phyloP scores from a whole-genome alignment of 2,329 filamentous ascomycete genomes.

The Calonectria leucothoes region DNA sequence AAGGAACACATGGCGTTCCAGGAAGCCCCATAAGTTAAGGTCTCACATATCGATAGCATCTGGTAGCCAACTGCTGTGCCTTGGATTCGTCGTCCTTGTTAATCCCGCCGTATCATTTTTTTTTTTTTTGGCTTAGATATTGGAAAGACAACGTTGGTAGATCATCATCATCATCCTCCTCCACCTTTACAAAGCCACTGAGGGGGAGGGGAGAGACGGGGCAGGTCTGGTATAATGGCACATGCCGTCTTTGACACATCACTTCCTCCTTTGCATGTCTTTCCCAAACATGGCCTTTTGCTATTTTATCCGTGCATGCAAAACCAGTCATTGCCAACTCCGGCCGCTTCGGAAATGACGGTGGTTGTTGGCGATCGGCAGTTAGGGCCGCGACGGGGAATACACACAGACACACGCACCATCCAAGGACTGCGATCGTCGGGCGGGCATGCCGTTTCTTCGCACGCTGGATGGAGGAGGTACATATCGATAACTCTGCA shows the following conservation, averaged over 20 bases:
- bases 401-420: constrained; percentile 7
- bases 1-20: constrained; percentile 7
- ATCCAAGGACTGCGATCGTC: constrained; percentile 9
- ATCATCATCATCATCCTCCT: no score
- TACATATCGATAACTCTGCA: background rate
- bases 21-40: constrained; percentile 16
- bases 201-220: no score
- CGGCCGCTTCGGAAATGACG: background rate
- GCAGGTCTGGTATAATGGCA: no score
- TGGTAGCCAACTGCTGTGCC: background rate
- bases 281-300: background rate
- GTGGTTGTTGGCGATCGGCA: constrained; percentile 12
- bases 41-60: background rate
- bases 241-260: background rate
- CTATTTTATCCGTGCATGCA: constrained; percentile 18
- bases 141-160: background rate
- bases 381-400: constrained; percentile 13
- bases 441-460: constrained; percentile 3
- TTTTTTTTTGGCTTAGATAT: background rate
- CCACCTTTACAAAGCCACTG: no score
- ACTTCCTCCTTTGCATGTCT: background rate
- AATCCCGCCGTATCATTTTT: background rate
- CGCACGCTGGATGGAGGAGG: background rate
- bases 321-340: background rate
- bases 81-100: background rate